Conservation (phyloP, 1,284 basidiomycete genomes). For the Volvariella volvacea region DNA sequence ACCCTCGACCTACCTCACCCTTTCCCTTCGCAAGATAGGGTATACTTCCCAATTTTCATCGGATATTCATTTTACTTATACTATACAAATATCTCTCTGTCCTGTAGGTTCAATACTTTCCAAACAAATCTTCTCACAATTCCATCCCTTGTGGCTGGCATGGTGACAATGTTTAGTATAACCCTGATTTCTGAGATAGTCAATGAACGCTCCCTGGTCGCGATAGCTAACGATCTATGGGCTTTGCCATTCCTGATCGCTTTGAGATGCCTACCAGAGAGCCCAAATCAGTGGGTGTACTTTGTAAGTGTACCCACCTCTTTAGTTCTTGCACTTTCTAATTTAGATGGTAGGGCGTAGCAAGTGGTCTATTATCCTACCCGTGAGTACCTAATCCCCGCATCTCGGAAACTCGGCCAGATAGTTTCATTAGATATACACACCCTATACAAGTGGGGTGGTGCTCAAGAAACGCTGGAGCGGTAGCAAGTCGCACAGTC, state of each 20-base stretch:
- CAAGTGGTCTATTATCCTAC: conserved; percentile 47
- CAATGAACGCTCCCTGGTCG: conserved; percentile 45
- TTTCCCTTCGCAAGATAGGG: conserved; percentile 45
- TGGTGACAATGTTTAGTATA: conserved; percentile 35
- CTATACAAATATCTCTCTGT: no score
- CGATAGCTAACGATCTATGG: conserved; percentile 54
- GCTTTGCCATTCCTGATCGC: conserved; percentile 52
- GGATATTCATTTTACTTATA: background rate
- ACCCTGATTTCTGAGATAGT: conserved; percentile 49
- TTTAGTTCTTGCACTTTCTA: no score
- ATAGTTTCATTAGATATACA: no score
- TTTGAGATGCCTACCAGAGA: conserved; percentile 43
- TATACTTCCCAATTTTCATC: background rate
- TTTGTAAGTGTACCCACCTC: conserved; percentile 22
- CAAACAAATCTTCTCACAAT: conserved; percentile 46
- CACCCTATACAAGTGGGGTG: conserved; percentile 51
- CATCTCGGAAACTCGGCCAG: no score
- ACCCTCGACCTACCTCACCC: conserved; percentile 43
- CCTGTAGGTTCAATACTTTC: conserved; percentile 36
- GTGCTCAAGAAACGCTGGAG: conserved; percentile 56
- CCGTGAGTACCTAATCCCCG: no score
- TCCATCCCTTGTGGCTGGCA: conserved; percentile 37
- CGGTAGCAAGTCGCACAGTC: conserved; percentile 49
- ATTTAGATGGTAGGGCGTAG: conserved; percentile 36
- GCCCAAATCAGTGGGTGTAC: conserved; percentile 56